These are phyloP conservation scores for Primulina eburnea DNA, from an alignment of 257 asterid species.

Conservation along the genomic window DNA sequence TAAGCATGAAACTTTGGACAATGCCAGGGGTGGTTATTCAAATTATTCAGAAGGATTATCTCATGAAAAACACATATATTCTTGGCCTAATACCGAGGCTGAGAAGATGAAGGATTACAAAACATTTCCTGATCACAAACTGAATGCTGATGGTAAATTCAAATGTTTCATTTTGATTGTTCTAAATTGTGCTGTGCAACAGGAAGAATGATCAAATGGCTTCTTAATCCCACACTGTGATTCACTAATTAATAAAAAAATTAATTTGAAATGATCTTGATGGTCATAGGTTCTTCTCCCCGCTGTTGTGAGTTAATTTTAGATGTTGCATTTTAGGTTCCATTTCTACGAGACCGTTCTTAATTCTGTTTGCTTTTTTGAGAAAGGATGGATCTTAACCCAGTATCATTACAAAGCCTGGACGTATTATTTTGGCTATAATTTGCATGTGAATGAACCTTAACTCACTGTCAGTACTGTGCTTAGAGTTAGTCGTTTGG, in stretches of 20 bases:
- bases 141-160: slow-evolving; percentile 46
- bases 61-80: slow-evolving; percentile 25
- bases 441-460: neutral
- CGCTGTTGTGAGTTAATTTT: neutral
- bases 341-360: slow-evolving; percentile 5
- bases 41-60: slow-evolving; percentile 33
- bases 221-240: slow-evolving; percentile 14
- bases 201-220: slow-evolving; percentile 7
- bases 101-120: slow-evolving; percentile 39
- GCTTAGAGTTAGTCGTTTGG: neutral
- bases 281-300: neutral
- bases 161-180: slow-evolving; percentile 17
- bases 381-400: neutral
- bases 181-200: slow-evolving; percentile 22
- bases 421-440: neutral
- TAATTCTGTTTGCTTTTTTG: neutral
- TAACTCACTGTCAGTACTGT: neutral
- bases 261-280: neutral
- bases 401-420: neutral
- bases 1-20: slow-evolving; percentile 44
- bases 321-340: slow-evolving; percentile 10
- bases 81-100: slow-evolving; percentile 37
- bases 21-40: slow-evolving; percentile 38
- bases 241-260: neutral
- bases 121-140: slow-evolving; percentile 40